Evolutionary conservation across 1,284 basidiomycete genomes (phyloP).

Genomic region (Cryptococcus depauperatus): DNA sequence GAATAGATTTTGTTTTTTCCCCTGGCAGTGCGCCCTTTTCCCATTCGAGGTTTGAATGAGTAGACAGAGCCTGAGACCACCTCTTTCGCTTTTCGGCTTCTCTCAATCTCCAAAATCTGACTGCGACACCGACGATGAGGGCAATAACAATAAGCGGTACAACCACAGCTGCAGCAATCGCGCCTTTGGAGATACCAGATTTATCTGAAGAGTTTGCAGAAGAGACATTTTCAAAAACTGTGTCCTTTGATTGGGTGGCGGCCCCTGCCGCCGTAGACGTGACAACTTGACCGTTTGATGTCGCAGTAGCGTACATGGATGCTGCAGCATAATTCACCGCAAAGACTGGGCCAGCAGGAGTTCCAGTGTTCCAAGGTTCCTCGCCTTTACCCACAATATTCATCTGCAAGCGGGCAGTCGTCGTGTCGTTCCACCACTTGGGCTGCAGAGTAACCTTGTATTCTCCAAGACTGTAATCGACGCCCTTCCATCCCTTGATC

Average conservation of each 20-base stretch:
- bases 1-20: conserved; percentile 57
- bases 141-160: conserved; percentile 57
- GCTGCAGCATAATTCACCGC: conserved; percentile 43
- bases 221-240: conserved; percentile 39
- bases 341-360: conserved; percentile 66
- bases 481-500: conserved; percentile 58
- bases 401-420: conserved; percentile 55
- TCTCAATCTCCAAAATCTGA: conserved; percentile 54
- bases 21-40: conserved; percentile 39
- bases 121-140: conserved; percentile 47
- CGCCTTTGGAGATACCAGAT: conserved; percentile 53
- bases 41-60: conserved; percentile 40
- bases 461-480: conserved; percentile 53
- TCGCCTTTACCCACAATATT: conserved; percentile 55
- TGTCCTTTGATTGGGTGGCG: conserved; percentile 47
- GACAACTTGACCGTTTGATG: conserved; percentile 22
- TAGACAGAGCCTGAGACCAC: conserved; percentile 51
- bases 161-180: conserved; percentile 67
- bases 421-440: conserved; percentile 67
- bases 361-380: conserved; percentile 51
- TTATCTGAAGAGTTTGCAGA: conserved; percentile 36
- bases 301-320: conserved; percentile 36
- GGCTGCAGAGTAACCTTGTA: conserved; percentile 55
- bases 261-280: conserved; percentile 35
- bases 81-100: conserved; percentile 56